These are phyloP conservation scores for Rhododendron ovatum DNA, from an alignment of 148 eudicot species.

Conservation along the genomic window DNA sequence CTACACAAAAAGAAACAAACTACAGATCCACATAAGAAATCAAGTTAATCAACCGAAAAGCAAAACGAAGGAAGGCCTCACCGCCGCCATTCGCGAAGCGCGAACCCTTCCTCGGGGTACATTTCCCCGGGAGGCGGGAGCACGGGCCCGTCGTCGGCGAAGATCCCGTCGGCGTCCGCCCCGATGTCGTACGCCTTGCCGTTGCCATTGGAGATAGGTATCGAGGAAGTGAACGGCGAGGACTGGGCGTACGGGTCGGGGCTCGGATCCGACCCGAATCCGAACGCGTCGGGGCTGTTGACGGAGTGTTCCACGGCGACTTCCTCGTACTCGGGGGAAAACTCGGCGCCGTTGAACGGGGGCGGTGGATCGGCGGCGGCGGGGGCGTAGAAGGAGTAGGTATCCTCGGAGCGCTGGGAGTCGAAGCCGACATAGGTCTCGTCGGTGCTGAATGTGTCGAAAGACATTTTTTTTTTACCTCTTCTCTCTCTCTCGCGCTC, in stretches of 20 bases:
- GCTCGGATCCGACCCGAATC: slow-evolving; percentile 32
- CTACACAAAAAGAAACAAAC: background rate
- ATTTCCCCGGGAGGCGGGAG: slow-evolving; percentile 81
- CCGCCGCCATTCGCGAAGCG: slow-evolving; percentile 97
- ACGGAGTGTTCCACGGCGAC: slow-evolving; percentile 40
- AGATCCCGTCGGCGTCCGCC: slow-evolving; percentile 60
- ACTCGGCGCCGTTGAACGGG: slow-evolving; percentile 12
- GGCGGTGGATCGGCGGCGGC: slow-evolving; percentile 38
- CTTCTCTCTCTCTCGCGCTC: slow-evolving; percentile 39
- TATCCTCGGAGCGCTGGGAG: slow-evolving; percentile 5
- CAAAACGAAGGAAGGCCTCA: slow-evolving; percentile 18
- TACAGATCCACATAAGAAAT: background rate
- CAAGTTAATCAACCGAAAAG: background rate
- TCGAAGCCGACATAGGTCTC: slow-evolving; percentile 23
- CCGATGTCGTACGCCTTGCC: slow-evolving; percentile 53
- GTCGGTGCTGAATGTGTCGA: slow-evolving; percentile 34
- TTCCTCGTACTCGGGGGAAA: slow-evolving; percentile 36
- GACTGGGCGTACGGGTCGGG: slow-evolving; percentile 27
- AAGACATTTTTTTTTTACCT: slow-evolving; percentile 11
- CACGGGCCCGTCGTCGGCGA: slow-evolving; percentile 77
- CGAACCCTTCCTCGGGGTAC: slow-evolving; percentile 65
- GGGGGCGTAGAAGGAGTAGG: slow-evolving; percentile 17
- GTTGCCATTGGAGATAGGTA: slow-evolving; percentile 60
- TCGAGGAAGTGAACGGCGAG: slow-evolving; percentile 35
- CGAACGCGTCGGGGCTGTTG: slow-evolving; percentile 43